Conservation (phyloP, 2,329 filamentous ascomycete genomes). For the Pyrenophora teres region DNA sequence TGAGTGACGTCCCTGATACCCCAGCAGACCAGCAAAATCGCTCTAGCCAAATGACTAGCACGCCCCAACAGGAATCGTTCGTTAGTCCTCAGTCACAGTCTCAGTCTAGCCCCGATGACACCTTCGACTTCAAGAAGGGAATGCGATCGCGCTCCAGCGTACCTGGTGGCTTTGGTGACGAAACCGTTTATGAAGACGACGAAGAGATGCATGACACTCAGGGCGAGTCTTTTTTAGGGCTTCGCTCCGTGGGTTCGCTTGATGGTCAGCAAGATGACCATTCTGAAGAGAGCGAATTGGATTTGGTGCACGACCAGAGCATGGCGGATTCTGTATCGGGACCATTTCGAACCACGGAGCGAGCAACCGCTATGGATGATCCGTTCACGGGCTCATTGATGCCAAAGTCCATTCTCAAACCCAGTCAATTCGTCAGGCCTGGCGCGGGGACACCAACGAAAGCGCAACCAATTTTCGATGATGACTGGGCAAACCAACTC, state of each 20-base stretch:
- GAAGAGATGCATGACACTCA: slow-evolving; percentile 57
- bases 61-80: slow-evolving; percentile 44
- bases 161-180: slow-evolving; percentile 80
- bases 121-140: slow-evolving; percentile 61
- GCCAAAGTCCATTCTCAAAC: slow-evolving; percentile 57
- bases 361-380: slow-evolving; percentile 51
- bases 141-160: slow-evolving; percentile 58
- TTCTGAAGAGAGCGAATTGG: slow-evolving; percentile 70
- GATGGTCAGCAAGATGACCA: slow-evolving; percentile 63
- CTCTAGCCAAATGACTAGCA: slow-evolving; percentile 41
- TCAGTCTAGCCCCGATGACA: slow-evolving; percentile 57
- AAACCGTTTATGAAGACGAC: slow-evolving; percentile 58
- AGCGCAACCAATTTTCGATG: slow-evolving; percentile 62
- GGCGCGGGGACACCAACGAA: slow-evolving; percentile 60
- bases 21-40: slow-evolving; percentile 43
- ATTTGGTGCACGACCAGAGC: slow-evolving; percentile 70
- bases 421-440: slow-evolving; percentile 38
- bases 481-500: slow-evolving; percentile 92
- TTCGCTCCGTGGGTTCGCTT: slow-evolving; percentile 83
- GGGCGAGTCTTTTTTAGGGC: slow-evolving; percentile 85
- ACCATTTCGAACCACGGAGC: slow-evolving; percentile 78
- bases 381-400: slow-evolving; percentile 41
- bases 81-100: slow-evolving; percentile 43
- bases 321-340: slow-evolving; percentile 78
- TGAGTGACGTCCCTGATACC: slow-evolving; percentile 53